These are phyloP conservation scores for Sugiyamaella floridensis DNA, from an alignment of 805 yeast genomes.

Conservation along the genomic window DNA sequence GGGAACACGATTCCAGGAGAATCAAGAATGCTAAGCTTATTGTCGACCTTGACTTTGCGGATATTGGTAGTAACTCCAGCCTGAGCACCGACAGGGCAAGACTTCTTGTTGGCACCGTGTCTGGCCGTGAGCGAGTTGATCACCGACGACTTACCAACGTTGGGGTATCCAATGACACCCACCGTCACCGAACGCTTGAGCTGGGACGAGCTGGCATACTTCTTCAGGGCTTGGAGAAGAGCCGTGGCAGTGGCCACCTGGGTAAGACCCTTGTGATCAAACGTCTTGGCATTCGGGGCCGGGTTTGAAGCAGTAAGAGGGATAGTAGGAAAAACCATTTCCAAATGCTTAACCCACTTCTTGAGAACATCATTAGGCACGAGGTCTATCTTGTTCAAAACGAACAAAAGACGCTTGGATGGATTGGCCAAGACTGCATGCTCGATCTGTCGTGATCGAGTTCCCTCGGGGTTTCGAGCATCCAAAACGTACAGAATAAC, in stretches of 20 bases:
- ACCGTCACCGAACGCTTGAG: slow-evolving; percentile 84
- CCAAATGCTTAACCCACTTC: slow-evolving; percentile 75
- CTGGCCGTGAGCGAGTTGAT: slow-evolving; percentile 77
- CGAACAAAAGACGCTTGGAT: slow-evolving; percentile 75
- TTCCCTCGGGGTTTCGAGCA: slow-evolving; percentile 94
- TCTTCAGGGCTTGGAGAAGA: slow-evolving; percentile 72
- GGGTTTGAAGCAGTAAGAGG: slow-evolving; percentile 74
- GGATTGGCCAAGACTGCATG: slow-evolving; percentile 76
- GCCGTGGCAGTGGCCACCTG: slow-evolving; percentile 65
- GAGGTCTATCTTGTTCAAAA: slow-evolving; percentile 87
- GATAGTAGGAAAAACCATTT: slow-evolving; percentile 81
- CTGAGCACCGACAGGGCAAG: slow-evolving; percentile 95
- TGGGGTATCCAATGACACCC: slow-evolving; percentile 96
- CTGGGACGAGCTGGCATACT: slow-evolving; percentile 76
- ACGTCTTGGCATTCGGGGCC: slow-evolving; percentile 59
- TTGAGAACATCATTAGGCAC: slow-evolving; percentile 79
- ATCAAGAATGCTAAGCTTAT: slow-evolving; percentile 79
- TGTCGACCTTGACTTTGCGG: slow-evolving; percentile 88
- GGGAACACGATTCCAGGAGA: slow-evolving; percentile 99
- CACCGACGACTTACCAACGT: slow-evolving; percentile 92
- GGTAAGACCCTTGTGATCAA: slow-evolving; percentile 63
- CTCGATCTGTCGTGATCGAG: slow-evolving; percentile 88
- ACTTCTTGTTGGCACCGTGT: slow-evolving; percentile 55
- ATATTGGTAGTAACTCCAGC: slow-evolving; percentile 94
- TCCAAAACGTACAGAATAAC: slow-evolving; percentile 90